These are phyloP conservation scores for Suillus cothurnatus DNA, from an alignment of 768 basidiomycete genomes.

Conservation along the genomic window DNA sequence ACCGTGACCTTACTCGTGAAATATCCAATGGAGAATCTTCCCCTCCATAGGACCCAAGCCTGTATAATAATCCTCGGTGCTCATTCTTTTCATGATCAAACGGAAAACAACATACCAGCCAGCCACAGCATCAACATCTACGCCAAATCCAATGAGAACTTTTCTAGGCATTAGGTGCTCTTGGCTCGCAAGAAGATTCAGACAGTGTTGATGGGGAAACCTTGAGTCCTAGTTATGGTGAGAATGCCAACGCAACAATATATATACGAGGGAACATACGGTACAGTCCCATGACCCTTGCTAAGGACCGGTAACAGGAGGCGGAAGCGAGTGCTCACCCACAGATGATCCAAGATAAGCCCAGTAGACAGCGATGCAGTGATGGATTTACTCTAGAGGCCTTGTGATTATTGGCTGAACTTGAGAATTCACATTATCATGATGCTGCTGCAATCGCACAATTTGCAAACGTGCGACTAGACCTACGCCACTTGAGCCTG, in stretches of 20 bases:
- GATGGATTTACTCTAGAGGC: neutral
- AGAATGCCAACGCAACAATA: neutral
- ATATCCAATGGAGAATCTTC: slow-evolving; percentile 72
- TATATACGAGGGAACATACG: neutral
- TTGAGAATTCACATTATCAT: neutral
- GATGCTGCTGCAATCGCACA: neutral
- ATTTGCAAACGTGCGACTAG: neutral
- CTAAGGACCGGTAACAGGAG: neutral
- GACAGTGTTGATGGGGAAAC: neutral
- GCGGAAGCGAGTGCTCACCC: neutral
- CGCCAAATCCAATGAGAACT: slow-evolving; percentile 62
- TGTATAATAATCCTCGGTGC: slow-evolving; percentile 21
- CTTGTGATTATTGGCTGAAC: neutral
- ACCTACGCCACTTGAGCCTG: neutral
- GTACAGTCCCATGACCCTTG: neutral
- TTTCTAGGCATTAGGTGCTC: slow-evolving; percentile 50
- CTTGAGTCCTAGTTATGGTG: neutral
- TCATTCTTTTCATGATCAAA: slow-evolving; percentile 1
- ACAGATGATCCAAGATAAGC: neutral
- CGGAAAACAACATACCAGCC: slow-evolving; percentile 54
- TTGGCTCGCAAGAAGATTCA: neutral
- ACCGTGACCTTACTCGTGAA: slow-evolving; percentile 44
- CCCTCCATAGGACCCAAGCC: slow-evolving; percentile 77
- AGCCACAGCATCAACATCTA: slow-evolving; percentile 77
- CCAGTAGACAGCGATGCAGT: neutral